These are phyloP conservation scores for Ogataea pilisensis DNA, from an alignment of 805 yeast genomes.

Conservation along the genomic window DNA sequence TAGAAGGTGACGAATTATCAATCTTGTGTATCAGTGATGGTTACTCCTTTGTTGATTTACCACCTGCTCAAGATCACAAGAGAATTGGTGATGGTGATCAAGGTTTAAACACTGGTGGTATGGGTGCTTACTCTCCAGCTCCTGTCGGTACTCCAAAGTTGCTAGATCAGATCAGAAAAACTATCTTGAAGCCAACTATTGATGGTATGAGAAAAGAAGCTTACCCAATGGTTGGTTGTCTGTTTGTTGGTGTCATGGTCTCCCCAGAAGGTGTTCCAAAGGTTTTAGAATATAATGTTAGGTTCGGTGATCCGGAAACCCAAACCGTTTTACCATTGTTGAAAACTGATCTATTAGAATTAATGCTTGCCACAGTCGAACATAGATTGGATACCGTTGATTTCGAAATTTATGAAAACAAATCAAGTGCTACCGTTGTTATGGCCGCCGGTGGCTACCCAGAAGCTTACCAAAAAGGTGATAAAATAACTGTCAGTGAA, in stretches of 20 bases:
- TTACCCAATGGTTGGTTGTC: constrained; percentile 90
- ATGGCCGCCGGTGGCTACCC: constrained; percentile 98
- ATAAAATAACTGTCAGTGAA: constrained; percentile 59
- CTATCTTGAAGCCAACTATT: constrained; percentile 85
- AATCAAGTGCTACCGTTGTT: constrained; percentile 87
- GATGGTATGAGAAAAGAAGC: constrained; percentile 96
- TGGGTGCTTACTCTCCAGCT: constrained; percentile 99
- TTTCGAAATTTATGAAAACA: constrained; percentile 47
- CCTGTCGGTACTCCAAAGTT: constrained; percentile 84
- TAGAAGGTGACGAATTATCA: constrained; percentile 96
- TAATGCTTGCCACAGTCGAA: constrained; percentile 90
- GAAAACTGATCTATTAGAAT: constrained; percentile 87
- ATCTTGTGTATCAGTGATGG: constrained; percentile 92
- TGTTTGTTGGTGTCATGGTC: constrained; percentile 93
- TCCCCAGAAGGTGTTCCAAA: constrained; percentile 79
- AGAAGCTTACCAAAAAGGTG: constrained; percentile 79
- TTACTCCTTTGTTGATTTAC: constrained; percentile 82
- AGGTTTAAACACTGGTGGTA: constrained; percentile 98
- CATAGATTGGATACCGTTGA: constrained; percentile 84
- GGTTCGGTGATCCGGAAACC: constrained; percentile 99
- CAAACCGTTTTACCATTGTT: constrained; percentile 91
- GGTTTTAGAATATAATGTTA: constrained; percentile 93
- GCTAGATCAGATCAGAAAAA: constrained; percentile 62
- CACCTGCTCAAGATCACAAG: constrained; percentile 98
- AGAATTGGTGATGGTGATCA: constrained; percentile 89